Base-by-base conservation (phyloP, 2,329 filamentous ascomycete species). In the Ampelomyces quisqualis region DNA sequence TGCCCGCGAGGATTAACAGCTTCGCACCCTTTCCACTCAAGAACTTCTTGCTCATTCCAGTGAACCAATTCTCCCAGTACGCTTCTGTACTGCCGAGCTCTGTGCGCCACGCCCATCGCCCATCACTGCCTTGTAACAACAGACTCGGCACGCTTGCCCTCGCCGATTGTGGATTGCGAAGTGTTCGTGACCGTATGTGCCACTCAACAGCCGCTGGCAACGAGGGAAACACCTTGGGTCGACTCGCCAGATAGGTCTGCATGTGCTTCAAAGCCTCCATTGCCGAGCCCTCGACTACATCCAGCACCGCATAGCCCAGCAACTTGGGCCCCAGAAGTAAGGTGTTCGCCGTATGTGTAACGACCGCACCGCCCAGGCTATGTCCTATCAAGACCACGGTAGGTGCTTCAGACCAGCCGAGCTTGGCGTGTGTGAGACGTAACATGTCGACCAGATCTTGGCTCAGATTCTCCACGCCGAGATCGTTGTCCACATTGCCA, bases 21-120 rank as follows among this genome's bases (percentile, higher is more conserved):
- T 96, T 96, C 7, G 90, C 90, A 19, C 88, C 90, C 48, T 79
- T 82, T 0, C 86, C 88, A 37, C 77, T 78, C 29, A 96, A 75
- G 62, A 97, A 98, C 70, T 95, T 95, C 57, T 80, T 81, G 66
- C 88, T 95, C 57, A 97, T 76, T 0, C 90, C 90, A 8, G 81
- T 77, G 62, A 96, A 97, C 91, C 91, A 98, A 51, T 82, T 86
- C 66, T 93, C 85, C 91, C 91, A 98, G 67, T 90, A 97, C 1
- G 86, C 82, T 60, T 94, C 86, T 7, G 93, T 97, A 24, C 81
- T 81, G 0, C 78, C 81, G 18, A 97, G 76, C 62, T 96, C 84
- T 3, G 93, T 97, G 52, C 84, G 78, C 93, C 93, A 98, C 42
- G 78, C 77, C 86, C 87, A 94, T 11, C 62, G 59, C 8, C 65